Evolutionary conservation across 108 stramenopile species (phyloP), one percentile per base, ranked within the genome.

Genomic region (Bacterosira constricta): DNA sequence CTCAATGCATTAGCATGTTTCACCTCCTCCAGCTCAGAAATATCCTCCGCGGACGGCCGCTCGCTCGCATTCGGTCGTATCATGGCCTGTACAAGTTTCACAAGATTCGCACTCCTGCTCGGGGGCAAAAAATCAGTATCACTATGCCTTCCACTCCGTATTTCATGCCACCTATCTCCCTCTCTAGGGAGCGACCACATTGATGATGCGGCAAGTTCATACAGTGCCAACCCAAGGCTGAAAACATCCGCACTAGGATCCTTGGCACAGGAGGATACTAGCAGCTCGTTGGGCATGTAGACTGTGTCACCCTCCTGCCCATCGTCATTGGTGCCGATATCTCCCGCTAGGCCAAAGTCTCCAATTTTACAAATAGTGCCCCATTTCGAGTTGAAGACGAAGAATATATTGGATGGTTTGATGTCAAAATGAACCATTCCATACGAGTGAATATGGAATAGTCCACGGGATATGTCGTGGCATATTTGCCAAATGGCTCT

Each of bases 291-390:
- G 6, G 92, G 77, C 87, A 94, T 89, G 70, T 91, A 94, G 8
- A 70, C 55, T 15, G 88, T 83, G 60, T 94, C 92, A 51, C 92
- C 92, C 69, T 94, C 92, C 71, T 90, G 92, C 18, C 92, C 92
- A 39, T 94, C 92, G 61, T 87, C 88, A 13, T 60, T 66, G 21
- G 79, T 80, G 7, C 92, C 92, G 56, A 86, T 82, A 11, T 85
- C 80, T 49, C 87, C 88, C 20, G 89, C 84, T 71, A 94, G 71
- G 4, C 93, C 93, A 68, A 94, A 94, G 54, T 94, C 93, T 12
- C 93, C 93, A 39, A 94, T 94, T 53, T 94, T 94, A 57, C 89
- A 90, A 57, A 91, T 87, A 23, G 87, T 80, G 11, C 92, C 92
- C 72, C 80, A 85, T 27, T 80, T 75, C 34, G 71, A 47, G 57